phyloP scores from a whole-genome alignment of 2,329 filamentous ascomycete species.

The Colletotrichum gloeosporioides region DNA sequence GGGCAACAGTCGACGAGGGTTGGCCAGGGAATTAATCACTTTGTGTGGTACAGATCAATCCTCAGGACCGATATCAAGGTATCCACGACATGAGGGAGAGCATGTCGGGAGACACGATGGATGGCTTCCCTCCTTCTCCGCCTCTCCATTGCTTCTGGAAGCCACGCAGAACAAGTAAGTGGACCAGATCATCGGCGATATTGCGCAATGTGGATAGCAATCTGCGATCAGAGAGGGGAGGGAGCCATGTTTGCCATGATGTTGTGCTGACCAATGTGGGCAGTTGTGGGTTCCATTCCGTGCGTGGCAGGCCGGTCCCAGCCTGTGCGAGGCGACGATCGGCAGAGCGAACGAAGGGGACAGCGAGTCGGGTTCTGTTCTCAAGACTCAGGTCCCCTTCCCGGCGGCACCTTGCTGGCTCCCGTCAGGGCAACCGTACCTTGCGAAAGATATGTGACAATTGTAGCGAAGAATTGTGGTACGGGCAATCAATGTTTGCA shows the following conservation, averaged over 20 bases:
- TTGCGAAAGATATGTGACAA: background rate
- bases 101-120: background rate
- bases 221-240: conserved; percentile 1
- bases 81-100: background rate
- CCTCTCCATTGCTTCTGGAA: conserved; percentile 20
- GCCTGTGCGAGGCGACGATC: conserved; percentile 12
- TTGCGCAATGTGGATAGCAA: conserved; percentile 16
- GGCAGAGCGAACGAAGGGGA: conserved; percentile 1
- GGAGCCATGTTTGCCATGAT: conserved; percentile 16
- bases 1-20: background rate
- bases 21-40: background rate
- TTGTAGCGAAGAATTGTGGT: background rate
- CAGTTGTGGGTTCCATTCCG: background rate
- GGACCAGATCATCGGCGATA: conserved; percentile 14
- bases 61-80: background rate
- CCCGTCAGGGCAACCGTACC: background rate
- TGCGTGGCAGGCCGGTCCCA: conserved; percentile 14
- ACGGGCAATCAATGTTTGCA: background rate
- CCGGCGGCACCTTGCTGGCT: background rate
- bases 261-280: conserved; percentile 6
- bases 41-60: background rate
- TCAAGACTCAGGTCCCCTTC: background rate
- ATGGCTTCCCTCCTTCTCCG: background rate
- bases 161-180: conserved; percentile 13
- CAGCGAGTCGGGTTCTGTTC: background rate